Evolutionary conservation across 2,329 filamentous ascomycete genomes (phyloP), one percentile per base, ranked within the genome.

Genomic region (Claviceps sp.): DNA sequence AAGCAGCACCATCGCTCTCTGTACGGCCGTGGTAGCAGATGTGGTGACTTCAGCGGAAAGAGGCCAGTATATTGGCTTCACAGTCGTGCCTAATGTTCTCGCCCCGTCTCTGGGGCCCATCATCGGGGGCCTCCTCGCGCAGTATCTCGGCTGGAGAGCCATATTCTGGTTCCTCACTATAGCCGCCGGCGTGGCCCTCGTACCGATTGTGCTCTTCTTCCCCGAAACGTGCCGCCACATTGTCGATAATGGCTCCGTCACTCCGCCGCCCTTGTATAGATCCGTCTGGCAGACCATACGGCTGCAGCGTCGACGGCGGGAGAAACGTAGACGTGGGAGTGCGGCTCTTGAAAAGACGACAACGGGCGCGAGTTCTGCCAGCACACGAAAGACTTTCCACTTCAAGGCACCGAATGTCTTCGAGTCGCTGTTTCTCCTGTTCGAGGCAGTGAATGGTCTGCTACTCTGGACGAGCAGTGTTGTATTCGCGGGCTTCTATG

Each of bases 141-240:
- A 81, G 47, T 77, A 73, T 48, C 65, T 81, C 0, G 77, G 77
- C 1, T 84, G 81, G 80, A 68, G 74, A 37, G 68, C 71, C 37
- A 77, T 82, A 30, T 84, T 84, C 58, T 83, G 80, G 78, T 80
- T 82, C 51, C 63, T 84, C 13, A 65, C 72, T 11, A 80, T 83
- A 8, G 56, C 69, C 1, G 57, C 63, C 0, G 64, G 62, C 0
- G 66, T 71, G 0, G 65, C 73, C 24, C 57, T 76, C 3, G 50
- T 74, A 0, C 55, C 74, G 0, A 60, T 78, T 6, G 43, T 71
- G 1, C 30, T 74, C 0, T 72, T 81, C 42, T 67, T 82, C 22
- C 81, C 80, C 0, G 74, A 79, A 54, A 79, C 75, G 0, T 73
- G 73, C 53, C 64, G 69, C 3, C 58, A 59, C 13, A 66, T 72